Conservation (phyloP, 495 filamentous ascomycete species). For the Sphaerosporella brunnea region DNA sequence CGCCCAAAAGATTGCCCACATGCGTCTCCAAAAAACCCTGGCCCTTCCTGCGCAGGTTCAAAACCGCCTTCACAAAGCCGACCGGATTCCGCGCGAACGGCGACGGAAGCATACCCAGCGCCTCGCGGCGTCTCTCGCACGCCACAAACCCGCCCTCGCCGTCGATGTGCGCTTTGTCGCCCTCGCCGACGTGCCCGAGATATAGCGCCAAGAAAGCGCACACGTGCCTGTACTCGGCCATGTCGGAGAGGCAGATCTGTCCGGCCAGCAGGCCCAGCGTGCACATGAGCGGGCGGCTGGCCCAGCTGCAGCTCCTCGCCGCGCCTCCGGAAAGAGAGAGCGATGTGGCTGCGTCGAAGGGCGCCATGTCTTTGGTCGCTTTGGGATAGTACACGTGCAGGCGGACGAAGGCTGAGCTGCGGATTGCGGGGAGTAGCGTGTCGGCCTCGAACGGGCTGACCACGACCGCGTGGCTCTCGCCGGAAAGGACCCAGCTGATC, state of each 20-base stretch:
- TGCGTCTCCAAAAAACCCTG: constrained; percentile 9
- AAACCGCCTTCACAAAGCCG: constrained; percentile 3
- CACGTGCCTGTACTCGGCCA: constrained; percentile 35
- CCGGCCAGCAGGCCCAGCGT: constrained; percentile 53
- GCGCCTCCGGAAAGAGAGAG: constrained; percentile 1
- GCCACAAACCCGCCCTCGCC: constrained; percentile 12
- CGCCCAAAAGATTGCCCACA: constrained; percentile 12
- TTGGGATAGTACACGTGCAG: constrained; percentile 45
- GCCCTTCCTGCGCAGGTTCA: constrained; percentile 11
- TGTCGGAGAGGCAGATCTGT: constrained; percentile 42
- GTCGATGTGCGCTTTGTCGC: background rate
- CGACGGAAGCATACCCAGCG: constrained; percentile 2
- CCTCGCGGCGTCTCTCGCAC: background rate
- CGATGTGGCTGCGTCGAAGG: constrained; percentile 33
- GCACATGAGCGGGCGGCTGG: too few relatives aligned
- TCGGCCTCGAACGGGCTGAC: constrained; percentile 50
- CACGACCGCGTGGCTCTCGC: constrained; percentile 28
- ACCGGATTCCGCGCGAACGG: constrained; percentile 8
- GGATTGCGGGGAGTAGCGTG: constrained; percentile 31
- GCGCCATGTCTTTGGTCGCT: constrained; percentile 28
- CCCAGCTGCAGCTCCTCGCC: constrained; percentile 9
- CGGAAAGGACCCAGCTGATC: constrained; percentile 40
- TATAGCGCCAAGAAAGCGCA: constrained; percentile 38
- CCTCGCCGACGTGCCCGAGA: background rate
- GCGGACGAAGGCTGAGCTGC: constrained; percentile 23